Percentiles rank a stretch among this genome's conserved stretches.
Evolutionary conservation across 202 grass and related monocot genomes (phyloP).

Genomic region (Zoysia matrella): DNA sequence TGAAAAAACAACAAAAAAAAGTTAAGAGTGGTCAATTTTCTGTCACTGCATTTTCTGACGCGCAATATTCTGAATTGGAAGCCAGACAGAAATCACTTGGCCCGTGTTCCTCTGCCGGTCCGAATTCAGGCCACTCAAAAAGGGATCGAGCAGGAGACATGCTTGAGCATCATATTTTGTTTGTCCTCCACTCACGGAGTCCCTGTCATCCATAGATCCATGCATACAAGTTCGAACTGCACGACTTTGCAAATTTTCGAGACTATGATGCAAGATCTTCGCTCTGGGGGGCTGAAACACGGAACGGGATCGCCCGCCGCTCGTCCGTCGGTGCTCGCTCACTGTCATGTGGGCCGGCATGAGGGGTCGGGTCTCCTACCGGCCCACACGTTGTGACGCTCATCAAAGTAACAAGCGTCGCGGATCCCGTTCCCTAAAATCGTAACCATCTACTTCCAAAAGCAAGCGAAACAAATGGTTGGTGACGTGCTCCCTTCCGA

Average conservation of each 20-base stretch:
- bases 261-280: background rate
- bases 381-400: too few relatives aligned
- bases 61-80: background rate
- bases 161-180: conserved; percentile 5
- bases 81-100: conserved; percentile 10
- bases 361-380: too few relatives aligned
- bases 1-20: background rate
- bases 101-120: background rate
- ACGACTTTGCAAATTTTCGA: background rate
- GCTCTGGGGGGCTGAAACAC: background rate
- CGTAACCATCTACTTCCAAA: background rate
- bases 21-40: background rate
- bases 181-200: conserved; percentile 22
- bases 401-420: too few relatives aligned
- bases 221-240: background rate
- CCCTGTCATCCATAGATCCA: too few relatives aligned
- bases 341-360: too few relatives aligned
- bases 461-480: background rate
- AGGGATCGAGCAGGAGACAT: background rate
- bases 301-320: background rate
- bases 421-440: background rate
- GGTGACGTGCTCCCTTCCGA: background rate
- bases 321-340: too few relatives aligned
- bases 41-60: background rate
- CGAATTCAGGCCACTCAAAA: background rate